phyloP scores from a whole-genome alignment of 306 rosid genomes.

The Medicago truncatula region DNA sequence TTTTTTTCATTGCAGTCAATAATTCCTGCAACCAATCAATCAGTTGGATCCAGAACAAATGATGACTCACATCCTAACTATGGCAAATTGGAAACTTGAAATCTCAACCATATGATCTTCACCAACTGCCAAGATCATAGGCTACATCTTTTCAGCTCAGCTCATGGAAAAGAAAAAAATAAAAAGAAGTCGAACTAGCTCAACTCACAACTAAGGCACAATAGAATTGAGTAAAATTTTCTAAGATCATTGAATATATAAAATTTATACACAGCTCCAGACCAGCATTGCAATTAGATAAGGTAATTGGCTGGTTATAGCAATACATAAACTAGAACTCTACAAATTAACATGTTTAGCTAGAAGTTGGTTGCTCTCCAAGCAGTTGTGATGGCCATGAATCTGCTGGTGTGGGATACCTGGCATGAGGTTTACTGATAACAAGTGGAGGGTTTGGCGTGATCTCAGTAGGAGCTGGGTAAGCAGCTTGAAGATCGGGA shows the following conservation, averaged over 20 bases:
- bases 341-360: constrained; percentile 48
- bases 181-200: constrained; percentile 13
- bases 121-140: neutral
- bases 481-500: constrained; percentile 57
- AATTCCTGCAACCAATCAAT: neutral
- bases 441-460: constrained; percentile 50
- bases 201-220: constrained; percentile 12
- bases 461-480: constrained; percentile 43
- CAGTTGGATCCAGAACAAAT: neutral
- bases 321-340: constrained; percentile 38
- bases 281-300: constrained; percentile 24
- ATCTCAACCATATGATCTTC: neutral
- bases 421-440: constrained; percentile 86
- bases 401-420: constrained; percentile 90
- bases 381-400: constrained; percentile 87
- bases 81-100: constrained; percentile 7
- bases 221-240: constrained; percentile 19
- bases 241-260: constrained; percentile 32
- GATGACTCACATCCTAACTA: neutral
- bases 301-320: constrained; percentile 34
- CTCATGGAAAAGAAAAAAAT: constrained; percentile 11
- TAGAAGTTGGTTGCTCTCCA: constrained; percentile 57
- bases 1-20: neutral
- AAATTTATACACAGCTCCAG: constrained; percentile 36
- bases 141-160: neutral